Conservation (phyloP, 2,329 filamentous ascomycete genomes). For the Botrytis squamosa region DNA sequence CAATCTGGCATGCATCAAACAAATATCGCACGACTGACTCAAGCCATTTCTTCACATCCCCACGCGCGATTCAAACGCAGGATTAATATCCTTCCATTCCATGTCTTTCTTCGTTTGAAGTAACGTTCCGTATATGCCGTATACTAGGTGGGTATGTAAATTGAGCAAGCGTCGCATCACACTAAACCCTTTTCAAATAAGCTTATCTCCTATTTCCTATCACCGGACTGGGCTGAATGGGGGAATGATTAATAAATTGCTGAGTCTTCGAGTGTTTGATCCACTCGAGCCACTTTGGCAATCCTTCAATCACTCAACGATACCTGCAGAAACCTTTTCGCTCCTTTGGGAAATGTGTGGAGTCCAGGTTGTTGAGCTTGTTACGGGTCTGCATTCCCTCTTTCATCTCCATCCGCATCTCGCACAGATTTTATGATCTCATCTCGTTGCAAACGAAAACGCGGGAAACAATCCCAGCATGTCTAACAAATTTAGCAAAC, state of each 20-base stretch:
- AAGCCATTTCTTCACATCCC: background rate
- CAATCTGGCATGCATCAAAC: background rate
- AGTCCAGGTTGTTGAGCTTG: background rate
- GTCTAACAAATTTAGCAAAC: background rate
- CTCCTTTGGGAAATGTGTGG: background rate
- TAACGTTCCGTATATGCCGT: background rate
- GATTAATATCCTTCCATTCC: background rate
- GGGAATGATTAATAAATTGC: background rate
- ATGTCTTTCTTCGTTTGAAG: background rate
- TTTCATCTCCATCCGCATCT: background rate
- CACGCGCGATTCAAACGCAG: background rate
- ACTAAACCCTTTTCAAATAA: background rate
- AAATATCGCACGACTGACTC: background rate
- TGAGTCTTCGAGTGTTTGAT: background rate
- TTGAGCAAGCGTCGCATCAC: background rate
- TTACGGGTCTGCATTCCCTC: background rate
- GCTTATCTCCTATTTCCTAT: background rate
- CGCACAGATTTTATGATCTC: conserved; percentile 2
- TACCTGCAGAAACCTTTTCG: background rate
- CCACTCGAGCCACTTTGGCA: background rate
- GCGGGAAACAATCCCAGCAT: background rate
- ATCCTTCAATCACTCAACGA: background rate
- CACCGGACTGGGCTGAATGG: background rate
- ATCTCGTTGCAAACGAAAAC: conserved; percentile 3
- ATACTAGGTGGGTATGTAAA: background rate